Evolutionary conservation across 2,329 filamentous ascomycete species (phyloP).

Genomic region (Akanthomyces dipterigenus): DNA sequence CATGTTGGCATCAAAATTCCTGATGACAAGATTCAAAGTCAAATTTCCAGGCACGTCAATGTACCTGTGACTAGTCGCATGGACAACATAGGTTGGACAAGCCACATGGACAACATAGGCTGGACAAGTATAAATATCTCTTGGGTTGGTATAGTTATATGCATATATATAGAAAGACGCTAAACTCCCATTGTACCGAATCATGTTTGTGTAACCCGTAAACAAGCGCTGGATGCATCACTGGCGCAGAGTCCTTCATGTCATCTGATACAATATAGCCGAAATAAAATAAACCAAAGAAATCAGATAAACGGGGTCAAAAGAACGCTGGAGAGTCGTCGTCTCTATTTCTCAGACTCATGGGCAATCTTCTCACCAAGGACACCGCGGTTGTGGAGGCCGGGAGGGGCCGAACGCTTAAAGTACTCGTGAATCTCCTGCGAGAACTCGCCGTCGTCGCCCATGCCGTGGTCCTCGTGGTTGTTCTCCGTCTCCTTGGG

Average conservation of each 20-base stretch:
- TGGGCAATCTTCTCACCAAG: constrained; percentile 24
- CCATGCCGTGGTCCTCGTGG: constrained; percentile 26
- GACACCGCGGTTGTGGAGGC: constrained; percentile 14
- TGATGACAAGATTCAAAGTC: background rate
- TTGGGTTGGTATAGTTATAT: background rate
- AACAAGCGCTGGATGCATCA: background rate
- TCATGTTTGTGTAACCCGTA: background rate
- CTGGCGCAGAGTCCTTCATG: background rate
- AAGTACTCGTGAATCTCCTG: constrained; percentile 51
- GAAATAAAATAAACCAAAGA: background rate
- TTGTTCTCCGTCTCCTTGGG: constrained; percentile 41
- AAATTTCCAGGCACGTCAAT: no score
- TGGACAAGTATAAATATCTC: background rate
- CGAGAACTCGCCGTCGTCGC: constrained; percentile 44
- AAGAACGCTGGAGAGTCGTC: constrained; percentile 8
- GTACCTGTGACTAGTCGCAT: no score
- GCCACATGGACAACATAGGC: background rate
- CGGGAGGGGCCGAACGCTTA: constrained; percentile 32
- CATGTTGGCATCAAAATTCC: background rate
- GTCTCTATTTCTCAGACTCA: constrained; percentile 11
- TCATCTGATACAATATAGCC: background rate
- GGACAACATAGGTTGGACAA: background rate
- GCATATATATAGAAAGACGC: background rate
- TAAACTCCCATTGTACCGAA: background rate
- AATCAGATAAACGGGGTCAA: background rate